Base-by-base conservation (phyloP, 1,284 basidiomycete species). In the Puccinia triticina region DNA sequence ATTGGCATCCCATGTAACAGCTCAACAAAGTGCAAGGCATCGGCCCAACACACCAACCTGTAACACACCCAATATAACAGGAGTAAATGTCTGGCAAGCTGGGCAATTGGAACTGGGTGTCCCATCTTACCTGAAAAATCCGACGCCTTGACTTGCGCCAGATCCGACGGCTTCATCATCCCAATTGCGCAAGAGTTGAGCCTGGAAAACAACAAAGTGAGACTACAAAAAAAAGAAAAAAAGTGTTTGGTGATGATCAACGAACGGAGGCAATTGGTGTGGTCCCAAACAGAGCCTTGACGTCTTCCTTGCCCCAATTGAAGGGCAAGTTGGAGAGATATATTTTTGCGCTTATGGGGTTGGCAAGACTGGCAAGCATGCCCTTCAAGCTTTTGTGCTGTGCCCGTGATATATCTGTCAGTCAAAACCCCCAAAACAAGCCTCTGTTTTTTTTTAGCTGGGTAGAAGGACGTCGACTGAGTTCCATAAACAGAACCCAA, bases 401-500 rank as follows among this genome's bases (percentile, higher is more conserved):
- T 32, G n/a, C n/a, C n/a, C n/a, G n/a, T n/a, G n/a, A n/a, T n/a
- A n/a, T n/a, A n/a, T n/a, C n/a, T n/a, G n/a, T n/a, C n/a, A n/a
- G n/a, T n/a, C n/a, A n/a, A n/a, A n/a, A n/a, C n/a, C n/a, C n/a
- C n/a, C n/a, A n/a, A n/a, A n/a, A n/a, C n/a, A n/a, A n/a, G n/a
- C 40, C 40, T 43, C 40, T 43, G 12, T 43, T 43, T 43, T 43
- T 43, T 43, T 43, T 43, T 43, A 43, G 40, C 12, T 43, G 40
- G 12, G 7, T 4, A 43, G 40, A 43, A 43, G 12, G 40, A 43
- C 77, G 10, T 79, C 48, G 0, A 71, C 55, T 12, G 64, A 69
- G 43, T 67, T 69, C 77, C 77, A 79, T 18, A 79, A 71, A 50
- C 77, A 79, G 57, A 79, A 79, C 40, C 77, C 77, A 59, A 66